These are phyloP conservation scores for Saposhnikovia divaricata DNA, from an alignment of 129 eudicot genomes.

Conservation along the genomic window DNA sequence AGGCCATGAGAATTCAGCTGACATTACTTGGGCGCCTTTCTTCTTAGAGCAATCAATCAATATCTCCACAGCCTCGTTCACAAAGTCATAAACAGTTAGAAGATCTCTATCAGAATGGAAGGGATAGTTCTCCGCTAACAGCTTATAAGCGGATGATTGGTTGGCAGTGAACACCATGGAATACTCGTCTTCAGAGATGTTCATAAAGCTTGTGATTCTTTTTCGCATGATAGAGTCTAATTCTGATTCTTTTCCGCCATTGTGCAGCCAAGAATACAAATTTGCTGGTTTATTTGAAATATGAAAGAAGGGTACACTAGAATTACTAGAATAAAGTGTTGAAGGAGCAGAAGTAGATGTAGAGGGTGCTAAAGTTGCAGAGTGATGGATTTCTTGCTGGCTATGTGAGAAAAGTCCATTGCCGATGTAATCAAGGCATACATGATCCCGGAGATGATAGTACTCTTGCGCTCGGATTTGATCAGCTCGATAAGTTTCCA, in stretches of 20 bases:
- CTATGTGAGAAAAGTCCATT: constrained; percentile 41
- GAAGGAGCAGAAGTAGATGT: constrained; percentile 23
- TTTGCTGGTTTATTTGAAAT: constrained; percentile 21
- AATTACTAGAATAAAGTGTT: not conserved
- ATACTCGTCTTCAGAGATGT: constrained; percentile 45
- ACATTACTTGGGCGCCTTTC: constrained; percentile 21
- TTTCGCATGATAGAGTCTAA: constrained; percentile 20
- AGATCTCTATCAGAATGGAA: constrained; percentile 25
- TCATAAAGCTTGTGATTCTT: constrained; percentile 44
- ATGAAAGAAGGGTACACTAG: constrained; percentile 24
- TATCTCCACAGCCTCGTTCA: constrained; percentile 36
- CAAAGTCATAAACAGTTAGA: constrained; percentile 40
- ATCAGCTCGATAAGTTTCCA: constrained; percentile 32
- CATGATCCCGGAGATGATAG: constrained; percentile 26
- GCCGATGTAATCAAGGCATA: constrained; percentile 43
- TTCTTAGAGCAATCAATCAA: constrained; percentile 27
- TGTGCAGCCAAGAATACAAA: constrained; percentile 15
- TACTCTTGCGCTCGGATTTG: constrained; percentile 30
- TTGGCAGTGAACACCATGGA: constrained; percentile 43
- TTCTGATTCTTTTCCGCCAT: constrained; percentile 23
- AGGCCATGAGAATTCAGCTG: constrained; percentile 52
- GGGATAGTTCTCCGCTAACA: constrained; percentile 39
- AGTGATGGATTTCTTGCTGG: constrained; percentile 14
- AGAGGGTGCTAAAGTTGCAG: constrained; percentile 2
- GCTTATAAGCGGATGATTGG: constrained; percentile 33